Evolutionary conservation across 768 basidiomycete species (phyloP).

Genomic region (Psilocybe azurescens): DNA sequence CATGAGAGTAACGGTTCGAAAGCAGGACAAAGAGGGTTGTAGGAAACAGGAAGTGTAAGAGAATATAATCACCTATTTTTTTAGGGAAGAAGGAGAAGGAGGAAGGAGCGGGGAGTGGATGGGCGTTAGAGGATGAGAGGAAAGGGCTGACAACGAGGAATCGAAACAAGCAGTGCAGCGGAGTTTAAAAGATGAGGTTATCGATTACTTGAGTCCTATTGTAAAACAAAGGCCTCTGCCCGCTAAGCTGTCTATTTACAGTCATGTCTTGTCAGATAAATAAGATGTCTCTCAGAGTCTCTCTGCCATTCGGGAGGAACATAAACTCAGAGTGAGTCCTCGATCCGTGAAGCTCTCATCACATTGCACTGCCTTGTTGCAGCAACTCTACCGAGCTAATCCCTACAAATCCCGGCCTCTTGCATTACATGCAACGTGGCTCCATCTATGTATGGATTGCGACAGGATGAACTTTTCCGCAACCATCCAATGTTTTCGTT

Average conservation of each 20-base stretch:
- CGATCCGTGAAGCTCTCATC: not conserved
- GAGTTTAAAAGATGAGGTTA: conserved; percentile 46
- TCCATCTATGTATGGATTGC: not conserved
- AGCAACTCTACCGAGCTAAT: not conserved
- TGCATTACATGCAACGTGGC: conserved; percentile 6
- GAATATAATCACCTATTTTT: conserved; percentile 26
- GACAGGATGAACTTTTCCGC: not conserved
- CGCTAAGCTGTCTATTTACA: not conserved
- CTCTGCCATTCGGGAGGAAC: not conserved
- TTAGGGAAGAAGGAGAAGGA: conserved; percentile 16
- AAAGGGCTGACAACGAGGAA: conserved; percentile 44
- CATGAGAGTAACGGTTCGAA: conserved; percentile 2
- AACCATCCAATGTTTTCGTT: not conserved
- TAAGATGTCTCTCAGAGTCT: not conserved
- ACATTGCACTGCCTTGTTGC: conserved; percentile 1
- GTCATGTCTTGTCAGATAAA: conserved; percentile 1
- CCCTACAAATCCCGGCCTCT: conserved; percentile 1
- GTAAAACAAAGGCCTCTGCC: not conserved
- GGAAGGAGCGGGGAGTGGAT: conserved; percentile 19
- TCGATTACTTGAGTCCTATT: conserved; percentile 6
- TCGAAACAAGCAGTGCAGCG: conserved; percentile 53
- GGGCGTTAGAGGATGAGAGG: conserved; percentile 30
- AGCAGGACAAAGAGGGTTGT: conserved; percentile 5
- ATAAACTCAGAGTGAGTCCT: not conserved
- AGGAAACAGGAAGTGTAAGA: conserved; percentile 9